Conservation (phyloP, 352 stramenopile genomes). For the Phytophthora sp. region DNA sequence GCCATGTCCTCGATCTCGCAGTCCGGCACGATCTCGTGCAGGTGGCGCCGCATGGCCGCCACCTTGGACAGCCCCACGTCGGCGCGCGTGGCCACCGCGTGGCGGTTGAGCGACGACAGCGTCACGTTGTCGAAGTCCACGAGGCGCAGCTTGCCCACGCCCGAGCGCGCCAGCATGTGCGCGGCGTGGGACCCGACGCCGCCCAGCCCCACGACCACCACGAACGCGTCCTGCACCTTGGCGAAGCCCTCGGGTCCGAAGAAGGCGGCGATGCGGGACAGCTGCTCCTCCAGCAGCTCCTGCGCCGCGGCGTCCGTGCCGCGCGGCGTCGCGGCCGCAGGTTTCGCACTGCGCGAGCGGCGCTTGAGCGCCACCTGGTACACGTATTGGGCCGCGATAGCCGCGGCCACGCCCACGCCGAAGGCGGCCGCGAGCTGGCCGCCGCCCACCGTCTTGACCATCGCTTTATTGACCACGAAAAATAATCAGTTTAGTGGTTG, state of each 20-base stretch:
- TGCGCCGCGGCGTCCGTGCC: slow-evolving; percentile 52
- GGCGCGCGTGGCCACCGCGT: slow-evolving; percentile 95
- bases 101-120: slow-evolving; percentile 98
- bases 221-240: slow-evolving; percentile 86
- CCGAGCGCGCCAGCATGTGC: slow-evolving; percentile 97
- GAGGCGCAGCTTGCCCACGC: slow-evolving; percentile 94
- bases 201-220: slow-evolving; percentile 96
- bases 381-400: slow-evolving; percentile 49
- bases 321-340: background rate
- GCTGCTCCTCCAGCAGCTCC: slow-evolving; percentile 73
- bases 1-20: slow-evolving; percentile 88
- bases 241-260: slow-evolving; percentile 94
- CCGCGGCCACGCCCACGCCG: slow-evolving; percentile 54
- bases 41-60: slow-evolving; percentile 83
- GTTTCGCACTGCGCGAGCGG: background rate
- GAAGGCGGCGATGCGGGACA: slow-evolving; percentile 95
- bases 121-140: slow-evolving; percentile 99
- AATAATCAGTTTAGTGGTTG: too few species aligned
- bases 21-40: slow-evolving; percentile 74
- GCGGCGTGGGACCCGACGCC: slow-evolving; percentile 97
- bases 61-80: slow-evolving; percentile 97
- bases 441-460: slow-evolving; percentile 55
- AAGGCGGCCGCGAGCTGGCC: slow-evolving; percentile 57
- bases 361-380: slow-evolving; percentile 45
- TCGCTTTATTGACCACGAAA: slow-evolving; percentile 24